These are phyloP conservation scores for Aspergillus niger DNA, from an alignment of 2,329 filamentous ascomycete species.

Conservation along the genomic window DNA sequence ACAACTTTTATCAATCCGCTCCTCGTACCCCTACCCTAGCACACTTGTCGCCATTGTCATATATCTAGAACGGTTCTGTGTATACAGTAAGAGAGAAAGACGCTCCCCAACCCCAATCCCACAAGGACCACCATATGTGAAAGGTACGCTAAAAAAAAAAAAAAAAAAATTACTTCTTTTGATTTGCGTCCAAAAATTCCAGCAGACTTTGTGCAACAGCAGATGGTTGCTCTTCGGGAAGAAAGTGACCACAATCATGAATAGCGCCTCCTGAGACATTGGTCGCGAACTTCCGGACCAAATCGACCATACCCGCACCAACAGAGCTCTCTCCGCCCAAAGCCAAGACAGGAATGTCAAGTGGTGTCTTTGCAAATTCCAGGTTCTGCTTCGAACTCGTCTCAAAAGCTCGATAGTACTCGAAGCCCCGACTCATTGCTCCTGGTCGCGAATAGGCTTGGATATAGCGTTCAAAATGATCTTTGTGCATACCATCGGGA, in stretches of 20 bases:
- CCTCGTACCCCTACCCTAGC: too few relatives aligned
- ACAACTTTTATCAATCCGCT: too few relatives aligned
- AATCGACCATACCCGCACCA: conserved; percentile 14
- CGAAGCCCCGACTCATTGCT: conserved; percentile 30
- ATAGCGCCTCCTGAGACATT: conserved; percentile 25
- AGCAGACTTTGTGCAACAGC: conserved; percentile 19
- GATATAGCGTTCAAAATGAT: conserved; percentile 25
- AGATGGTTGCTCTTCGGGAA: conserved; percentile 30
- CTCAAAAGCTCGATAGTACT: conserved; percentile 29
- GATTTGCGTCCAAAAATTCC: conserved; percentile 15
- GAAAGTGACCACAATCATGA: conserved; percentile 29
- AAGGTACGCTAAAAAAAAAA: too few relatives aligned
- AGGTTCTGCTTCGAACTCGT: conserved; percentile 26
- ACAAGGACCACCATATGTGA: too few relatives aligned
- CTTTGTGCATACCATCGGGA: conserved; percentile 13
- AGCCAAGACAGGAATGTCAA: conserved; percentile 24
- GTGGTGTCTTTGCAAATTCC: conserved; percentile 20
- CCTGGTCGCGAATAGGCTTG: conserved; percentile 24
- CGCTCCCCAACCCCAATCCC: too few relatives aligned
- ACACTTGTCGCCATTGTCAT: too few relatives aligned
- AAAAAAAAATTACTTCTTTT: not conserved
- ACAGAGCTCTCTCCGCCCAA: conserved; percentile 19
- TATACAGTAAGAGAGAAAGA: too few relatives aligned
- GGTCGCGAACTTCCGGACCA: conserved; percentile 21
- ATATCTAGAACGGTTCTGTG: too few relatives aligned